A percentile compares a stretch with the other conserved stretches of the same genome.
These are phyloP conservation scores for Trichoderma hamatum DNA, from an alignment of 2,329 filamentous ascomycete genomes.

Conservation along the genomic window DNA sequence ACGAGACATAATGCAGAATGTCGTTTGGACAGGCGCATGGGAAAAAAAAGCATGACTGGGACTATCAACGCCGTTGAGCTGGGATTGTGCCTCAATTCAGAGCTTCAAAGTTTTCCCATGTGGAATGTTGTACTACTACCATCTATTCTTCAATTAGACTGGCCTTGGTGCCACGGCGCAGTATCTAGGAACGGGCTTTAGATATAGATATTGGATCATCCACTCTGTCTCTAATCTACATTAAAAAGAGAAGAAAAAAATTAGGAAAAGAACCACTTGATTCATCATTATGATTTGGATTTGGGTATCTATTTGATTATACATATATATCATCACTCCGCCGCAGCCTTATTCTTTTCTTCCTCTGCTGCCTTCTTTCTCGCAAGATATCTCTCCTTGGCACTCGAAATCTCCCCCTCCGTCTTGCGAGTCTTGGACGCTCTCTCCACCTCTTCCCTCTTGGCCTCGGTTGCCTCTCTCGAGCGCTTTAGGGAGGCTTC, in stretches of 20 bases:
- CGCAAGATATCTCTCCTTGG: constrained; percentile 77
- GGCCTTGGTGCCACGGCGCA: constrained; percentile 12
- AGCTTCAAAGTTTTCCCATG: not conserved
- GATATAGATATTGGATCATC: constrained; percentile 16
- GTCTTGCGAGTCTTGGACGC: constrained; percentile 79
- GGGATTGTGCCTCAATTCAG: not conserved
- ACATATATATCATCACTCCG: not conserved
- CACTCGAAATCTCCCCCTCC: constrained; percentile 72
- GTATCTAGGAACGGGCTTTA: constrained; percentile 9
- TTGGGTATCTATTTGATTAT: constrained; percentile 37
- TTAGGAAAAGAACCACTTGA: not conserved
- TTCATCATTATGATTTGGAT: not conserved
- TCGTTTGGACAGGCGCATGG: not conserved
- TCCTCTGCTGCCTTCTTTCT: constrained; percentile 75
- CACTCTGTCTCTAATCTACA: constrained; percentile 1
- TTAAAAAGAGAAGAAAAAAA: not conserved
- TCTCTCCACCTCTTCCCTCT: constrained; percentile 64
- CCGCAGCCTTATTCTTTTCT: constrained; percentile 56
- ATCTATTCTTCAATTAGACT: constrained; percentile 10
- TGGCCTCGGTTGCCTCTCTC: constrained; percentile 68
- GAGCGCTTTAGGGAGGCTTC: constrained; percentile 72
- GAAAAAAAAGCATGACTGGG: not conserved
- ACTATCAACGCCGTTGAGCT: not conserved
- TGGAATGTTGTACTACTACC: constrained; percentile 6
- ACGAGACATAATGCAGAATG: not conserved